phyloP scores from a whole-genome alignment of 768 basidiomycete species.

The Mycena filopes region DNA sequence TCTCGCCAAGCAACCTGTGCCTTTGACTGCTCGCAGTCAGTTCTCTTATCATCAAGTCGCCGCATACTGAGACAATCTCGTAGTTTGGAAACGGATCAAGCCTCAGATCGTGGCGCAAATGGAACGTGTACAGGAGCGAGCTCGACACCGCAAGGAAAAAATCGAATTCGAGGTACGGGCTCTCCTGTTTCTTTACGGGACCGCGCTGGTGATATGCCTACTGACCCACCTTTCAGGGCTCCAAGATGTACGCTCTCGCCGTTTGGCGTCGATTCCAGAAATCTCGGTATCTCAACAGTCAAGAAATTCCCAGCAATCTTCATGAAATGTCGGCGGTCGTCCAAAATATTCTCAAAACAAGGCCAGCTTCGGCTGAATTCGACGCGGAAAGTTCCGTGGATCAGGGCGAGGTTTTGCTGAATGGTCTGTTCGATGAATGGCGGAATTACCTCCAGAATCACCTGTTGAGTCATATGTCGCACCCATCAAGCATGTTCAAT shows the following conservation, averaged over 20 bases:
- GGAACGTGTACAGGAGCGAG: neutral
- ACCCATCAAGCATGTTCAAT: too few species aligned
- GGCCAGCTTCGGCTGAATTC: neutral
- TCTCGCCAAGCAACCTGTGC: neutral
- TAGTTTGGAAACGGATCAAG: conserved; percentile 12
- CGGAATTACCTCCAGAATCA: neutral
- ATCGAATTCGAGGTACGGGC: too few species aligned
- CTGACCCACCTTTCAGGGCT: neutral
- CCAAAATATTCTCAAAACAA: neutral
- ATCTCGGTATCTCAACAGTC: neutral
- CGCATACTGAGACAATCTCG: neutral
- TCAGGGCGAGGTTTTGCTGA: neutral
- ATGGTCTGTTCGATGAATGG: conserved; percentile 11
- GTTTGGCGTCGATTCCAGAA: conserved; percentile 3
- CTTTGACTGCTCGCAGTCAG: conserved; percentile 2
- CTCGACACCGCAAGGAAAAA: too few species aligned
- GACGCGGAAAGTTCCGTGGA: neutral
- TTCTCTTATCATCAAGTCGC: neutral
- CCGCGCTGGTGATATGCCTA: too few species aligned
- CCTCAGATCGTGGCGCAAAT: neutral
- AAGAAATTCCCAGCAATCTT: neutral
- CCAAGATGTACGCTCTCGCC: neutral
- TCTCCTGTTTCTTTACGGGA: too few species aligned
- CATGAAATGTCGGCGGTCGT: neutral
- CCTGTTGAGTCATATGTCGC: neutral